These are phyloP conservation scores for Aspergillus ellipticus DNA, from an alignment of 495 filamentous ascomycete genomes.

Conservation along the genomic window DNA sequence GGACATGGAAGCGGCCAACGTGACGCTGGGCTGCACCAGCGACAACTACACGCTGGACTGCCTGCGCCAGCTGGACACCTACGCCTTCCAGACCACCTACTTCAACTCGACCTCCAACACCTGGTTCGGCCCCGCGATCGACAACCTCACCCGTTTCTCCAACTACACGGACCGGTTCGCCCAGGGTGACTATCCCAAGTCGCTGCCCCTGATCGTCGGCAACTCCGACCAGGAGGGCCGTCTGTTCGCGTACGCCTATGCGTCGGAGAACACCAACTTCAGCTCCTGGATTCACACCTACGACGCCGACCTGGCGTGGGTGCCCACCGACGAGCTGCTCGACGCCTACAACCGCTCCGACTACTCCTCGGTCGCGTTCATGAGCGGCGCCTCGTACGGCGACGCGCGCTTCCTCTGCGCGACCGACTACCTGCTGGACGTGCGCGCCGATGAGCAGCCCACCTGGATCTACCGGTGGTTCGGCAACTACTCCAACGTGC, in stretches of 20 bases:
- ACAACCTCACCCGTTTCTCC: conserved; percentile 24
- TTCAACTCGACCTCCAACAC: conserved; percentile 29
- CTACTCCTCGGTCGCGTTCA: conserved; percentile 20
- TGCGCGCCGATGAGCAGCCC: conserved; percentile 19
- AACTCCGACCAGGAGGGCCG: conserved; percentile 26
- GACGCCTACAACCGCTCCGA: conserved; percentile 18
- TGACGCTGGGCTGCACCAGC: conserved; percentile 18
- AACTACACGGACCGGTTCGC: conserved; percentile 22
- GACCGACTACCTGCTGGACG: conserved; percentile 19
- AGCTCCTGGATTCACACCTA: conserved; percentile 22
- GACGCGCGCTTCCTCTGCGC: conserved; percentile 27
- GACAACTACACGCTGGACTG: conserved; percentile 21
- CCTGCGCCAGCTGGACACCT: conserved; percentile 21
- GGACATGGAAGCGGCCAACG: conserved; percentile 19
- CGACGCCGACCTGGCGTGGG: conserved; percentile 23
- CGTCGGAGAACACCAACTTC: conserved; percentile 23
- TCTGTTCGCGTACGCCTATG: conserved; percentile 21
- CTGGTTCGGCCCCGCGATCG: conserved; percentile 23
- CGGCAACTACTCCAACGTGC: conserved; percentile 22
- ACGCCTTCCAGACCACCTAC: conserved; percentile 22
- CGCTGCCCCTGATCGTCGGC: conserved; percentile 24
- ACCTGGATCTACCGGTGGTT: conserved; percentile 29
- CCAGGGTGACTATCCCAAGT: conserved; percentile 18
- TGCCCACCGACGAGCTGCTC: conserved; percentile 17
- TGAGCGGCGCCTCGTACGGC: conserved; percentile 27